These are phyloP conservation scores for Moesziomyces antarcticus DNA, from an alignment of 1,284 basidiomycete species.

Conservation along the genomic window DNA sequence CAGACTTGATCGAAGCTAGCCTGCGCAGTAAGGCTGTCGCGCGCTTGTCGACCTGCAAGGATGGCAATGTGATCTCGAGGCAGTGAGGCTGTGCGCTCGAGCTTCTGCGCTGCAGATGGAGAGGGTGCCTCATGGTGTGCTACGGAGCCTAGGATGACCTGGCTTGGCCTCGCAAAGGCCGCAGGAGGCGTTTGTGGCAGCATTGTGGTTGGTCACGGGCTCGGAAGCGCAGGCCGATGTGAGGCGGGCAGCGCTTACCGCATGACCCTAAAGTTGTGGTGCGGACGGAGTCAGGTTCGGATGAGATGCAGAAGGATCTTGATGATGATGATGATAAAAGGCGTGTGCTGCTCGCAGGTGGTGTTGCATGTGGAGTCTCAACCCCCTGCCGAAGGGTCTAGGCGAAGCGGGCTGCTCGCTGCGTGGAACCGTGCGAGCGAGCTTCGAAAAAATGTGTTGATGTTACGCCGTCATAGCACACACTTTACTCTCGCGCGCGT, in stretches of 20 bases:
- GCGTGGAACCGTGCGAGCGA: conserved; percentile 24
- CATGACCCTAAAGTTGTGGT: not conserved
- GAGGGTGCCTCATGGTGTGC: not conserved
- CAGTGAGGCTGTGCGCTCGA: not conserved
- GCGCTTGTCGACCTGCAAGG: conserved; percentile 20
- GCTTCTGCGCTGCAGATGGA: not conserved
- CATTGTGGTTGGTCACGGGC: conserved; percentile 5
- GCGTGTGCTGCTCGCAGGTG: not conserved
- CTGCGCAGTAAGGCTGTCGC: conserved; percentile 29
- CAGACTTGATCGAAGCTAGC: conserved; percentile 49
- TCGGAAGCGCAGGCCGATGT: not conserved
- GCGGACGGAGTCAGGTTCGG: too few species aligned
- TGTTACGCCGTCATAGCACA: not conserved
- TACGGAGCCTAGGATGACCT: conserved; percentile 31
- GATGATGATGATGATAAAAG: not conserved
- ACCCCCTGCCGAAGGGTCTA: not conserved
- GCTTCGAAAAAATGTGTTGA: not conserved
- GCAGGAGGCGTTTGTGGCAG: conserved; percentile 8
- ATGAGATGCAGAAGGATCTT: too few species aligned
- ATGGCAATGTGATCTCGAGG: conserved; percentile 11
- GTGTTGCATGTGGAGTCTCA: not conserved
- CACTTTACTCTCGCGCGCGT: too few species aligned
- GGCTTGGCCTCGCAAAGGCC: conserved; percentile 10
- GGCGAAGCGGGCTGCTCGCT: not conserved
- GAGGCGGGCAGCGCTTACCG: not conserved